Evolutionary conservation across 164 flowering plant genomes (phyloP).

Genomic region (Nymphaea thermarum): DNA sequence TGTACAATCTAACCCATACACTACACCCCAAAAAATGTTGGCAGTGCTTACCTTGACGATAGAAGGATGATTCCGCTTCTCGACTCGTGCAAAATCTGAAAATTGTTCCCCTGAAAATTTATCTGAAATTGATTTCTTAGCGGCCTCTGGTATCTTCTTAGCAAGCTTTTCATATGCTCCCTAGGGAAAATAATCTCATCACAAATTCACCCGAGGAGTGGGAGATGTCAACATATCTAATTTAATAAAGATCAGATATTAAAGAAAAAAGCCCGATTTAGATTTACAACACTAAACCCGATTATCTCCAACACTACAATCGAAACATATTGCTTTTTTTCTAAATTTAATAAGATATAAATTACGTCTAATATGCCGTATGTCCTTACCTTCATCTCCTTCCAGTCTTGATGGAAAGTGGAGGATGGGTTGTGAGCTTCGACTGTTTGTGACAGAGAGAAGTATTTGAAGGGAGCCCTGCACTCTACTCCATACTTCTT

Average conservation of each 20-base stretch:
- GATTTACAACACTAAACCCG: slow-evolving; percentile 32
- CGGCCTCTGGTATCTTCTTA: slow-evolving; percentile 26
- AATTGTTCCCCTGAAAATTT: slow-evolving; percentile 11
- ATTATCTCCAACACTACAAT: not conserved
- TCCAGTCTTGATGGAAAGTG: no score
- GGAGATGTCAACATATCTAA: not conserved
- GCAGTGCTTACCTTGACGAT: slow-evolving; percentile 32
- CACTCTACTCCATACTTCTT: slow-evolving; percentile 32
- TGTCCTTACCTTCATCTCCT: no score
- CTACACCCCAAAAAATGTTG: not conserved
- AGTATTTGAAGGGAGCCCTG: slow-evolving; percentile 54
- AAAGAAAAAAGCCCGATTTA: slow-evolving; percentile 60
- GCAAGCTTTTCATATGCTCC: slow-evolving; percentile 29
- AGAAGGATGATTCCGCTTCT: slow-evolving; percentile 26
- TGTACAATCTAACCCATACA: no score
- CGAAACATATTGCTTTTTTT: no score
- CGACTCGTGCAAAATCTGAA: slow-evolving; percentile 22
- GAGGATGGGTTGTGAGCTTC: no score
- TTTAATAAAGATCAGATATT: slow-evolving; percentile 38
- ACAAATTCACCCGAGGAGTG: no score
- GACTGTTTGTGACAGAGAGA: slow-evolving; percentile 1
- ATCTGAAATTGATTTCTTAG: not conserved
- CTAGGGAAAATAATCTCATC: slow-evolving; percentile 8
- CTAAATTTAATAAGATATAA: not conserved
- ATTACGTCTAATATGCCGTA: slow-evolving; percentile 22